Conservation (phyloP, 208 protist genomes). For the Lotmaria passim region DNA sequence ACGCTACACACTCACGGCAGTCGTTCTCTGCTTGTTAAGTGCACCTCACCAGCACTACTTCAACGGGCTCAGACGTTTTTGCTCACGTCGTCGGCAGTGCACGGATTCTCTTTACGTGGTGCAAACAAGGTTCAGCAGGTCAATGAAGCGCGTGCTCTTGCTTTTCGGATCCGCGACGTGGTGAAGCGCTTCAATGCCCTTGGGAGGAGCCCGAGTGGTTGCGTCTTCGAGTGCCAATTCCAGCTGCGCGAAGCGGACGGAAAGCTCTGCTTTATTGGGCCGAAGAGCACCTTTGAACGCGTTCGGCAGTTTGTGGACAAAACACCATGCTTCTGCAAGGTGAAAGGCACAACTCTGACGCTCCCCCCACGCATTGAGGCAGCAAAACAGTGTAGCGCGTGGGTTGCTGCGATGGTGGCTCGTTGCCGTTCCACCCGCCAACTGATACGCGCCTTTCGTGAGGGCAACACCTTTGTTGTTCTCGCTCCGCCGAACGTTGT, state of each 20-base stretch:
- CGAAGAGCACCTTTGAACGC: background rate
- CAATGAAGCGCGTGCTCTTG: constrained; percentile 10
- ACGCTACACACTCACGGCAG: background rate
- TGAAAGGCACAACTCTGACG: constrained; percentile 10
- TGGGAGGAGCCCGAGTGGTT: background rate
- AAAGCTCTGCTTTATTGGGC: constrained; percentile 8
- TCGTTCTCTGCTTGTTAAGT: constrained; percentile 8
- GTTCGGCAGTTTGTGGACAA: background rate
- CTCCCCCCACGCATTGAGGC: background rate
- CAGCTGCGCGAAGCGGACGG: constrained; percentile 7
- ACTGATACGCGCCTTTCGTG: background rate
- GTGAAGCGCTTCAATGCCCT: constrained; percentile 3
- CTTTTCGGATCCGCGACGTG: background rate
- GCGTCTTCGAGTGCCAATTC: constrained; percentile 11
- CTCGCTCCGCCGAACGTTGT: constrained; percentile 1
- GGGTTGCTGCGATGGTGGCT: background rate
- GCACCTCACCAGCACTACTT: background rate
- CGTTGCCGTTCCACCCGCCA: background rate
- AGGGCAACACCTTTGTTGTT: constrained; percentile 5
- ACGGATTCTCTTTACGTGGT: background rate
- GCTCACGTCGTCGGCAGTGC: background rate
- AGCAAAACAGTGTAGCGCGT: background rate
- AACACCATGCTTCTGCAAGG: background rate
- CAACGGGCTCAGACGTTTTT: background rate
- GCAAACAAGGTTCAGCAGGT: background rate